Conservation (phyloP, 2,329 filamentous ascomycete species). For the Epichloe bromicola region DNA sequence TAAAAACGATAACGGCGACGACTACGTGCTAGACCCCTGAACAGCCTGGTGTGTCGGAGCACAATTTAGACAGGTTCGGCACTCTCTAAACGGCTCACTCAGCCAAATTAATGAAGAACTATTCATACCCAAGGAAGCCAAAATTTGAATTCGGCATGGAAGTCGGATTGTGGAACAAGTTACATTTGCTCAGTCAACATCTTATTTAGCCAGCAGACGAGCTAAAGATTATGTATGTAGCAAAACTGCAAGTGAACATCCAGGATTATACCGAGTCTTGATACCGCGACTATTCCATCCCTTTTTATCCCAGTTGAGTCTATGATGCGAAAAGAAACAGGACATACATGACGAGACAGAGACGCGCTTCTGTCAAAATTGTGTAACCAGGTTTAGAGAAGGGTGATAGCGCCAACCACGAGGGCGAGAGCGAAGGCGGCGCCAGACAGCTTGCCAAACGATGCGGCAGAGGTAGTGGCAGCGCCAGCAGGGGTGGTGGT, state of each 20-base stretch:
- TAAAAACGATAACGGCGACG: no score
- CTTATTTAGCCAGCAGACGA: background rate
- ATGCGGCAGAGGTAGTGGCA: background rate
- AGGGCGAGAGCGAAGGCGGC: conserved; percentile 8
- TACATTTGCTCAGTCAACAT: background rate
- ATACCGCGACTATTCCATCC: conserved; percentile 1
- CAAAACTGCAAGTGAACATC: background rate
- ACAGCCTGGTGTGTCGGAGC: no score
- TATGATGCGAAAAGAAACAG: conserved; percentile 2
- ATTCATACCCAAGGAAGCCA: background rate
- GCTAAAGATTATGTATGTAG: background rate
- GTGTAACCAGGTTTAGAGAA: conserved; percentile 5
- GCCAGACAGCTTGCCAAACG: conserved; percentile 7
- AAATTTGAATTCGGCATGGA: background rate
- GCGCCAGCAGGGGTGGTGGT: background rate
- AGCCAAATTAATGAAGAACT: no score
- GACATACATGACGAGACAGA: background rate
- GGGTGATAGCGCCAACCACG: conserved; percentile 5
- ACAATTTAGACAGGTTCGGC: no score
- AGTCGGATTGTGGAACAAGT: background rate
- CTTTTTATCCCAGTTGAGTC: background rate
- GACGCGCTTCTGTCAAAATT: background rate
- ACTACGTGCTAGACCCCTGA: no score
- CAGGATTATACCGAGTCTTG: background rate
- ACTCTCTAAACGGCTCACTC: no score